phyloP scores from a whole-genome alignment of 768 basidiomycete species.

The Amanita phalloides region DNA sequence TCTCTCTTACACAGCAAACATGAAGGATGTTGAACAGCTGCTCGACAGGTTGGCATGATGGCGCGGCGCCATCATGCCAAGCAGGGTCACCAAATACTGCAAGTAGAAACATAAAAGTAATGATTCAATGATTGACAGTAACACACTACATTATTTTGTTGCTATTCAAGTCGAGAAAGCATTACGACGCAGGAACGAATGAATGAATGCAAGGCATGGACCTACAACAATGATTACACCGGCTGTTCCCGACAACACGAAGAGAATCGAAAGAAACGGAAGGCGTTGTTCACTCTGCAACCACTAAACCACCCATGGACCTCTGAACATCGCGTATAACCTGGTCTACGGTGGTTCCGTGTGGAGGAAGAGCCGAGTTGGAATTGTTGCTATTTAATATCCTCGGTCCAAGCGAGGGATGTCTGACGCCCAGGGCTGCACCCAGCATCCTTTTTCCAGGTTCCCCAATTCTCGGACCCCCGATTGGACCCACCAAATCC shows the following conservation, averaged over 20 bases:
- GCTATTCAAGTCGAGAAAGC: neutral
- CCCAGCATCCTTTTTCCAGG: slow-evolving; percentile 87
- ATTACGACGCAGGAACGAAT: neutral
- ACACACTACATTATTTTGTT: neutral
- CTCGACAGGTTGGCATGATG: neutral
- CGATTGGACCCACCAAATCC: slow-evolving; percentile 16
- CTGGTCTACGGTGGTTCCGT: slow-evolving; percentile 37
- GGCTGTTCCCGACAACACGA: too few relatives aligned
- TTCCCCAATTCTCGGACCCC: slow-evolving; percentile 77
- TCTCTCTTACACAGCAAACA: neutral
- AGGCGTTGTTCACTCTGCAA: slow-evolving; percentile 47
- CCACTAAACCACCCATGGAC: slow-evolving; percentile 64
- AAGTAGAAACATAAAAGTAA: neutral
- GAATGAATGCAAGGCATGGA: neutral
- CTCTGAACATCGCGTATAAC: slow-evolving; percentile 61
- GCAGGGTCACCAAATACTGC: neutral
- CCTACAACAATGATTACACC: neutral
- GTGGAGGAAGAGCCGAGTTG: slow-evolving; percentile 25
- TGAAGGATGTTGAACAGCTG: neutral
- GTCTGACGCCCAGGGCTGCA: slow-evolving; percentile 73
- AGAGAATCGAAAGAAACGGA: neutral
- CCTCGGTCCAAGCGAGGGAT: slow-evolving; percentile 62
- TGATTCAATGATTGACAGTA: neutral
- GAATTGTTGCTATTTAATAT: slow-evolving; percentile 29
- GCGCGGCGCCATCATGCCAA: neutral